phyloP scores from a whole-genome alignment of 768 basidiomycete genomes.

The Leccinum rimulosum region DNA sequence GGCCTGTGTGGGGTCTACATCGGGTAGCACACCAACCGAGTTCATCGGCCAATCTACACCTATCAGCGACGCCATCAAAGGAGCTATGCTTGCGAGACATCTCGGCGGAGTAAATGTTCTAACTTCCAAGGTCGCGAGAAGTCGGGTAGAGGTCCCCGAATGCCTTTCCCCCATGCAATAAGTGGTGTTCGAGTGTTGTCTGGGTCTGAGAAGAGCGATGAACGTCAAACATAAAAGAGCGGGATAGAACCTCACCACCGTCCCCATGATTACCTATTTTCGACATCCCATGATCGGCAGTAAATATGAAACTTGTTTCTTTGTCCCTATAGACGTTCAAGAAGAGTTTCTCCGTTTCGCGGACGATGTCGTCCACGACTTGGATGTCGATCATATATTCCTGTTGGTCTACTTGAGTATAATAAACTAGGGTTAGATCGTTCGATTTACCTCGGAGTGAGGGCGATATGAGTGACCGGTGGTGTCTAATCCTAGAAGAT shows the following conservation, averaged over 20 bases:
- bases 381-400: conserved; percentile 87
- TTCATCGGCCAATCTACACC: conserved; percentile 79
- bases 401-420: conserved; percentile 31
- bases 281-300: conserved; percentile 91
- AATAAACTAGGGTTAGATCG: background rate
- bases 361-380: conserved; percentile 74
- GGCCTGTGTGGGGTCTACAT: conserved; percentile 56
- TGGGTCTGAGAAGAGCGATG: conserved; percentile 53
- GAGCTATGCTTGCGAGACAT: conserved; percentile 82
- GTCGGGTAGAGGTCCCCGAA: conserved; percentile 66
- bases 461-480: conserved; percentile 87
- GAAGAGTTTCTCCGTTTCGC: conserved; percentile 60
- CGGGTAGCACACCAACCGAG: conserved; percentile 78
- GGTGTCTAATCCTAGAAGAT: conserved; percentile 81
- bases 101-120: conserved; percentile 56
- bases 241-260: conserved; percentile 52
- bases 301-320: conserved; percentile 76
- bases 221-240: conserved; percentile 1
- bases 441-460: conserved; percentile 60
- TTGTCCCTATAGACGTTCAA: conserved; percentile 63
- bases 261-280: conserved; percentile 87
- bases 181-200: conserved; percentile 87
- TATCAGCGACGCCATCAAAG: conserved; percentile 72
- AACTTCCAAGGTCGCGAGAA: conserved; percentile 69
- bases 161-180: conserved; percentile 77